A percentile compares a stretch with the other conserved stretches of the same genome.
Conservation (phyloP, 768 basidiomycete genomes). For the Pleurotus ostreatus region DNA sequence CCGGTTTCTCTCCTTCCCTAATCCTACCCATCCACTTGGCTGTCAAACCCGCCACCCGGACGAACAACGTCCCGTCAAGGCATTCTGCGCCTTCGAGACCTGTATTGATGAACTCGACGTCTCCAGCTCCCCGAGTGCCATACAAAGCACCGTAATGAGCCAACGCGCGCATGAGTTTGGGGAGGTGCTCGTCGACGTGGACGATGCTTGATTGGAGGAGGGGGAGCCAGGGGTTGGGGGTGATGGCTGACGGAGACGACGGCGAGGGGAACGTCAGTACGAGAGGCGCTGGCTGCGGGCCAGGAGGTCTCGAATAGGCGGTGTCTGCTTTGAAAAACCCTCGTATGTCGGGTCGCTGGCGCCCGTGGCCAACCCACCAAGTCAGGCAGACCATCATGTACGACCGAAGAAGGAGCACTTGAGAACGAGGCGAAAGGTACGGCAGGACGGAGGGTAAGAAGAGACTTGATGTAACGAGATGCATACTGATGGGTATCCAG, state of each 20-base stretch:
- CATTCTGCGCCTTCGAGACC: conserved; percentile 40
- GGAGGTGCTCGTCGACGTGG: conserved; percentile 53
- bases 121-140: conserved; percentile 29
- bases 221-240: conserved; percentile 57
- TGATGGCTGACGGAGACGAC: conserved; percentile 29
- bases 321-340: conserved; percentile 39
- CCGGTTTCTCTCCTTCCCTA: conserved; percentile 19
- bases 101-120: conserved; percentile 19
- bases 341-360: conserved; percentile 43
- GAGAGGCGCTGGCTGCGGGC: conserved; percentile 20
- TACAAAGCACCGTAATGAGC: conserved; percentile 42
- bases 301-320: conserved; percentile 12
- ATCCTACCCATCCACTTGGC: conserved; percentile 30
- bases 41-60: conserved; percentile 48
- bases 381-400: conserved; percentile 51
- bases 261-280: conserved; percentile 19
- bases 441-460: conserved; percentile 52
- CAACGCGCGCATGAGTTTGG: conserved; percentile 46
- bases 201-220: conserved; percentile 48
- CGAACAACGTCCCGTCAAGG: conserved; percentile 57
- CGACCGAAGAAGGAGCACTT: conserved; percentile 49
- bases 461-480: conserved; percentile 60
- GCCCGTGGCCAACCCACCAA: conserved; percentile 57
- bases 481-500: conserved; percentile 40
- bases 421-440: conserved; percentile 34